Base-by-base conservation (phyloP, 331 rosid species). In the Quercus tomentella region DNA sequence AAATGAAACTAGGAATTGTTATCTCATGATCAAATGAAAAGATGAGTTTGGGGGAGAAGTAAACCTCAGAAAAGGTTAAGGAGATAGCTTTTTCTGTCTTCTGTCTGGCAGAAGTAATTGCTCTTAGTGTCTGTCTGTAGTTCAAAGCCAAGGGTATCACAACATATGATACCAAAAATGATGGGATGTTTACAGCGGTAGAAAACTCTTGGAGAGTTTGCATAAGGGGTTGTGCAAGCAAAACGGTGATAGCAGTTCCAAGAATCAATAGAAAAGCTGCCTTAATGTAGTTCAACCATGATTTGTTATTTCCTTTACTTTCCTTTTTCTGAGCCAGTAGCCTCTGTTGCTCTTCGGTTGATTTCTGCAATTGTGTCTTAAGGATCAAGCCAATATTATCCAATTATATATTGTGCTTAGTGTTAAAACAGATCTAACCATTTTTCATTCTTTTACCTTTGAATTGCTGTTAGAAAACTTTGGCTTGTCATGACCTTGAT, bases 21-120 rank as follows among this genome's bases (percentile, higher is more conserved):
- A 45, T 45, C 52, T 3, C 9, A 25, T 51, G 16, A 49, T 45
- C 5, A 21, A 4, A 52, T 26, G 57, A 26, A 37, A 12, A 43
- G 4, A 26, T 72, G 4, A 23, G 17, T 49, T 37, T 52, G 25
- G 11, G 16, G 35, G 72, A 72, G 57, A 45, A 63, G 76, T 72
- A 75, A 30, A 86, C 89, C 89, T 82, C 87, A 14, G 89, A 86
- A n/a, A 86, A 76, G 57, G 84, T 73, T 54, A 86, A 82, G 16
- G 89, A 86, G 30, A 79, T 77, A 23, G 80, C 82, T 16, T 73
- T 79, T 54, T 82, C 76, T 0, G 87, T 79, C 80, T 80, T 86
- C 5, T 67, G 60, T 74, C 37, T 74, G 26, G 87, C 86, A 54
- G 86, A 79, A n/a, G 77, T 66, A 61, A 86, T 56, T 7, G 73